Base-by-base conservation (phyloP, 2,329 filamentous ascomycete genomes). In the Setomelanomma holmii region DNA sequence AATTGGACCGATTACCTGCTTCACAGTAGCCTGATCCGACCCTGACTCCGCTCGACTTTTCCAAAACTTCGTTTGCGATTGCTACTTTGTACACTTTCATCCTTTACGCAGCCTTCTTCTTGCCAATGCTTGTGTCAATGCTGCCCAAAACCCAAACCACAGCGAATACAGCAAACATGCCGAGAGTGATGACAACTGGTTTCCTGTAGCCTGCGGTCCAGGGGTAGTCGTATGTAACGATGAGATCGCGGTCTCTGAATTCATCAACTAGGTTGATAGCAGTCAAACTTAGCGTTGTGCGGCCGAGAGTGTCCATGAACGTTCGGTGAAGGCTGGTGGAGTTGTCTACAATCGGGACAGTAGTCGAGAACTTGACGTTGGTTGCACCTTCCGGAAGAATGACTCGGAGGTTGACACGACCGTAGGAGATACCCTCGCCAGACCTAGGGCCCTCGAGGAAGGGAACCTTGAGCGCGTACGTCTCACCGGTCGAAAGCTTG, bases 381-480 rank as follows among this genome's bases (percentile, higher is more conserved):
- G 86, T 88, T 22, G 95, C 90, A 46, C 95, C 95, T 76, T 99
- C 95, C 4, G 95, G 95, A 10, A 99, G 83, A 55, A 98, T 84
- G 41, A 99, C 84, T 41, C 90, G 88, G 47, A 98, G 78, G 58
- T 89, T 84, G 46, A 96, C 82, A 60, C 89, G 84, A 67, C 89
- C 89, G 67, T 97, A 99, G 75, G 91, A 89, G 21, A 96, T 79
- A 40, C 93, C 93, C 78, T 97, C 93, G 1, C 79, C 70, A 72
- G 91, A 88, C 79, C 89, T 95, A 35, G 93, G 93, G 0, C 95
- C 95, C 76, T 98, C 92, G 10, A 99, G 79, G 78, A 99, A 95
- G 6, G 95, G 93, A 6, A 97, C 88, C 70, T 91, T 96, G 54
- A 99, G 83, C 8, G 96, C 83, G 68, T 91, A 96, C n/a, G 86